Evolutionary conservation across 805 yeast species (phyloP).

Genomic region (Saturnispora galanensis): DNA sequence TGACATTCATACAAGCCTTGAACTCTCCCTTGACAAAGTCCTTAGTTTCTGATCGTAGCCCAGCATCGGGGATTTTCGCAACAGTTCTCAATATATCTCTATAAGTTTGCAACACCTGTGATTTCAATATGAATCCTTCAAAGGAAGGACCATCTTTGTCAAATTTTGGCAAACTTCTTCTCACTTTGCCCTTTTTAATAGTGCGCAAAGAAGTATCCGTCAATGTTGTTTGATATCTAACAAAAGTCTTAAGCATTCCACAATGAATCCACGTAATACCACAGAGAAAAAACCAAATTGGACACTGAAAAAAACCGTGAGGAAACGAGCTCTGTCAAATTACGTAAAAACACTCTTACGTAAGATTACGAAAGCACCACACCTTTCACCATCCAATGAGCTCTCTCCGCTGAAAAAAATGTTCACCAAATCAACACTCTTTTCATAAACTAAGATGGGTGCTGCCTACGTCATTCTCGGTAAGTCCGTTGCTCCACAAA

Average conservation of each 20-base stretch:
- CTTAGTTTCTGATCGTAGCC: conserved; percentile 18
- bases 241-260: neutral
- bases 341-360: too few species aligned
- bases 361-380: neutral
- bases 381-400: neutral
- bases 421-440: conserved; percentile 1
- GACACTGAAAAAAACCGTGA: too few species aligned
- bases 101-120: conserved; percentile 23
- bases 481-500: conserved; percentile 74
- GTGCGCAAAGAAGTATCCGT: conserved; percentile 8
- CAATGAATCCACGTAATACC: neutral
- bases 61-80: conserved; percentile 19
- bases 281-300: neutral
- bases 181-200: neutral
- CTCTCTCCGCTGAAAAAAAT: conserved; percentile 1
- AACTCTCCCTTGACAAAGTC: conserved; percentile 27
- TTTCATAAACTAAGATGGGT: conserved; percentile 43
- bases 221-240: conserved; percentile 1
- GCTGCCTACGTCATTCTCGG: conserved; percentile 81
- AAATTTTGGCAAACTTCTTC: conserved; percentile 2
- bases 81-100: conserved; percentile 24
- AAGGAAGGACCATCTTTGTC: conserved; percentile 10
- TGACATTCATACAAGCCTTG: conserved; percentile 15
- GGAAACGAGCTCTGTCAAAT: too few species aligned
- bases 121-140: conserved; percentile 22